Evolutionary conservation across 139 green algal genomes (phyloP).

Genomic region (Deuterostichococcus epilithicus): DNA sequence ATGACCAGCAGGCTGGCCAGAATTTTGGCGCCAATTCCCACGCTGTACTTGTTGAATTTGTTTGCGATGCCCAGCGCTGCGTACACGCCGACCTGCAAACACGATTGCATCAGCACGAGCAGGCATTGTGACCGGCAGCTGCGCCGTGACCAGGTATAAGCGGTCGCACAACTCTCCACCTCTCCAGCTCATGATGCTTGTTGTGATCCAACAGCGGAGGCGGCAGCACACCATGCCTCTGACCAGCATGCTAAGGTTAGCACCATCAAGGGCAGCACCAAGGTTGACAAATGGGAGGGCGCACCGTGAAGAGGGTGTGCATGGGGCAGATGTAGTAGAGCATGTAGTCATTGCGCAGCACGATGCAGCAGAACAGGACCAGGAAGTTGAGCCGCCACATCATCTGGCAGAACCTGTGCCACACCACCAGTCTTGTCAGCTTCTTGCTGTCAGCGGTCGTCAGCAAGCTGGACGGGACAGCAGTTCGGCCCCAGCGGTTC

Average conservation of each 20-base stretch:
- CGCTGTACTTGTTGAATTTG: slow-evolving; percentile 61
- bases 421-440: background rate
- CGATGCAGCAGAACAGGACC: slow-evolving; percentile 71
- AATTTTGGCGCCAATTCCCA: slow-evolving; percentile 61
- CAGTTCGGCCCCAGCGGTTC: background rate
- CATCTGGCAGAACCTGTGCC: slow-evolving; percentile 85
- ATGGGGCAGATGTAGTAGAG: slow-evolving; percentile 99
- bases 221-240: too few species aligned
- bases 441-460: background rate
- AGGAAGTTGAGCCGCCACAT: slow-evolving; percentile 98
- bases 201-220: too few species aligned
- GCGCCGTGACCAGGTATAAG: too few species aligned
- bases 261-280: too few species aligned
- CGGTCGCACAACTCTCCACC: too few species aligned
- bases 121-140: too few species aligned
- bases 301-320: slow-evolving; percentile 92
- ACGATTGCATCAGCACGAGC: too few species aligned
- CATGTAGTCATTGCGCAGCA: slow-evolving; percentile 91
- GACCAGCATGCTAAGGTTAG: too few species aligned
- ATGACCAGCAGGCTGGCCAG: slow-evolving; percentile 49
- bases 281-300: too few species aligned
- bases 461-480: background rate
- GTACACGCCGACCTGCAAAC: background rate
- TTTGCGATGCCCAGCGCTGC: slow-evolving; percentile 50
- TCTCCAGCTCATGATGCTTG: too few species aligned